Evolutionary conservation across 768 basidiomycete genomes (phyloP), one percentile per base, ranked within the genome.

Genomic region (Trametes coccinea): DNA sequence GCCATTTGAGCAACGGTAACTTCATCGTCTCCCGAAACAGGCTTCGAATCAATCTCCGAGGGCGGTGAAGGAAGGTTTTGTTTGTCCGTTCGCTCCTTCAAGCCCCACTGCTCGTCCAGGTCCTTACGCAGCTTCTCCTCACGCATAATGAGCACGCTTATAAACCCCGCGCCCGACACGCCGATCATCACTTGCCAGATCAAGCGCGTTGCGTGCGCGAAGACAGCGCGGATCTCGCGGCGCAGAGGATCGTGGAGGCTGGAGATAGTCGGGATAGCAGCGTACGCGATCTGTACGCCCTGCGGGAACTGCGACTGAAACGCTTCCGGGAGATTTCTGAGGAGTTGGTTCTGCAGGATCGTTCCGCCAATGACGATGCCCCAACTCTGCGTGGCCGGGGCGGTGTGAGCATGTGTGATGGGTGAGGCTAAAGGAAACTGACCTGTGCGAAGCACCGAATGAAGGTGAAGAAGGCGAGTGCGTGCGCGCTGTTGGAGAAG

Each of bases 271-370:
- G 75, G 75, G 52, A 77, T 76, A n/a, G 66, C 66, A 8, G 74
- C 62, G 60, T 72, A 75, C 29, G 63, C 66, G 13, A 68, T 54
- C 27, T 63, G 53, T 33, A 68, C 65, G 34, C 74, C 73, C n/a
- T 66, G 59, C 0, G 72, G 70, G 64, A 75, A 65, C 33, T 59
- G 46, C 1, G 59, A 50, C 22, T 13, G n/a, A 64, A 75, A 75
- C 16, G 48, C 67, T 4, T 50, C 30, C 0, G 78, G 78, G 0
- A 78, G 69, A 0, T 51, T 54, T n/a, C 59, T 57, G 0, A 49
- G 60, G n/a, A 80, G 74, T 48, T 70, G 44, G 68, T 77, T 79
- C 60, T 76, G 73, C 6, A 79, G 69, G 34, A 77, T 63, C 3
- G 73, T 70, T 7, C 70, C 67, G 1, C 77, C 78, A 27, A 79